Conservation (phyloP, 169 alveolate species). For the Eimeria nieschulzi region DNA sequence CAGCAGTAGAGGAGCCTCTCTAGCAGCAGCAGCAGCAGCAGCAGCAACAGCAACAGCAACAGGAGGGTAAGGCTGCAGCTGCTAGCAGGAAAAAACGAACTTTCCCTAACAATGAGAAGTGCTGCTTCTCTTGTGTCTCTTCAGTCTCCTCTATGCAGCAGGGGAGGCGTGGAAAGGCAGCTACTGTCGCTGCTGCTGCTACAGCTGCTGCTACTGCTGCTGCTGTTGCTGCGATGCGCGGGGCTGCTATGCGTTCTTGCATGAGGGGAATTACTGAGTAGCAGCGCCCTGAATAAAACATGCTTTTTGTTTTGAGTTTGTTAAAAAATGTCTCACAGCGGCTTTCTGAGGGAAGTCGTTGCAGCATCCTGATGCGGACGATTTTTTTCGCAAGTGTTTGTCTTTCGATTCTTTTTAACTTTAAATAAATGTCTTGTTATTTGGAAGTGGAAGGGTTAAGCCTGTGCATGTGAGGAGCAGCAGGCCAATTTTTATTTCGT, state of each 20-base stretch:
- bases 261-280: background rate
- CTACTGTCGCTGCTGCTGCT: slow-evolving; percentile 1
- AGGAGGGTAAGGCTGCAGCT: background rate
- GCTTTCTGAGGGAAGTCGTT: background rate
- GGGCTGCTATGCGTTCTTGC: background rate
- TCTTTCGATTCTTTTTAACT: background rate
- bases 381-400: background rate
- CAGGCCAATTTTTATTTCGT: too few relatives aligned
- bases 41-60: slow-evolving; percentile 12
- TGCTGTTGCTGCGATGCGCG: background rate
- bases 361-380: background rate
- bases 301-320: background rate
- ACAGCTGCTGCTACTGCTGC: slow-evolving; percentile 12
- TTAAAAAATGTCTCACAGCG: background rate
- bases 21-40: slow-evolving; percentile 25
- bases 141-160: background rate
- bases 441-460: too few relatives aligned
- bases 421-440: too few relatives aligned
- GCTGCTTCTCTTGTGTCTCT: background rate
- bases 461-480: too few relatives aligned
- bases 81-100: background rate
- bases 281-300: background rate
- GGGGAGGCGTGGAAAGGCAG: background rate
- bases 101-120: background rate
- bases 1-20: slow-evolving; percentile 7